Base-by-base conservation (phyloP, 495 filamentous ascomycete species). In the Cenococcum geophilum region DNA sequence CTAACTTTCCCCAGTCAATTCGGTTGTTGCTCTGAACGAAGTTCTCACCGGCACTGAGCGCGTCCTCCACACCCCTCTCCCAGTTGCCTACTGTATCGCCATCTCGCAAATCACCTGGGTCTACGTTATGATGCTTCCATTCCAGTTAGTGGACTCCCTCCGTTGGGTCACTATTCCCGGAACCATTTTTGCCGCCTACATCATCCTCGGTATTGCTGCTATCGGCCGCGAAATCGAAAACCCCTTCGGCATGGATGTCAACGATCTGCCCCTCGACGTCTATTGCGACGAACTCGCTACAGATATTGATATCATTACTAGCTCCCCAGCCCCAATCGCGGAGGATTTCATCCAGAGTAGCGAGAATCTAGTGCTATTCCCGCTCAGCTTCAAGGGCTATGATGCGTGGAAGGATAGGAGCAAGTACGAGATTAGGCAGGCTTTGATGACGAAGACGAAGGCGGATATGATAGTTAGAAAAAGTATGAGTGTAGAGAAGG, bases 101-200 rank as follows among this genome's bases (percentile, higher is more conserved):
- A 92, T 95, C 67, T 82, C 86, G 18, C 91, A 95, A 69, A 95
- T 96, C 67, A 88, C 89, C 47, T 92, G 89, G 88, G 80, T 92
- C 55, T 96, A 95, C 74, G 84, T 95, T 43, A 73, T 92, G 48
- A 75, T 89, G 8, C 81, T 96, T 1, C 91, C 91, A 2, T 95
- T 95, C 82, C 91, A 96, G 69, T 81, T 96, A 9, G 83, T 80
- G 63, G 60, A 71, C 0, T 64, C 72, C 4, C 79, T 95, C 0
- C 68, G 71, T 5, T 95, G 86, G 86, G 79, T 91, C 57, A 88
- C 90, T n/a, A 92, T 96, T 61, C 91, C 91, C 2, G 91, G 86
- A 20, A 89, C 89, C 32, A 79, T 95, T 34, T 76, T 84, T 18
- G 71, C 66, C 42, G 88, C 89, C 6, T 95, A 96, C 72, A 95